phyloP scores from a whole-genome alignment of 1,284 basidiomycete genomes.

The Trichosporon sp. region DNA sequence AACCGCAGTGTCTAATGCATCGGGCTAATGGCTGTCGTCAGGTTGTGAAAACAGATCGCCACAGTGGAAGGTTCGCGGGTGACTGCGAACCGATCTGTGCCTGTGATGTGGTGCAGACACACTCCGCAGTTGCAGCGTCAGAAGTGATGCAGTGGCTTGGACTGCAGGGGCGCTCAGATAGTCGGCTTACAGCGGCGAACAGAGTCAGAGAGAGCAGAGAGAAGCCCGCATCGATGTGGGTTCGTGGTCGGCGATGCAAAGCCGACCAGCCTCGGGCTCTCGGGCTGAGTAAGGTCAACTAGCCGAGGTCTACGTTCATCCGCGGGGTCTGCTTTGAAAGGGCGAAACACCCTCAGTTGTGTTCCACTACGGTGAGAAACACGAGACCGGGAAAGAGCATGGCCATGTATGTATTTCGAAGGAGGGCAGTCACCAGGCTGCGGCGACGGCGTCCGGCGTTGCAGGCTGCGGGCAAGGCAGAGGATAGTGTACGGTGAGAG shows the following conservation, averaged over 20 bases:
- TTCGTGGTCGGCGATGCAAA: background rate
- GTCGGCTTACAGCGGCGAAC: background rate
- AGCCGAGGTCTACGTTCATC: conserved; percentile 5
- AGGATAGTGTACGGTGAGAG: background rate
- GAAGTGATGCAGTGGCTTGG: background rate
- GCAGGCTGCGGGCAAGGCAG: background rate
- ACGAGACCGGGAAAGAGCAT: background rate
- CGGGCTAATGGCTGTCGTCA: background rate
- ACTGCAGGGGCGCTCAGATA: no score
- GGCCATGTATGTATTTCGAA: background rate
- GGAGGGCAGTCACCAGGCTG: background rate
- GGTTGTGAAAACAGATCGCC: background rate
- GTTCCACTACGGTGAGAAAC: background rate
- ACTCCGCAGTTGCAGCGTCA: background rate
- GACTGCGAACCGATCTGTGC: background rate
- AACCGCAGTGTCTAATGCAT: background rate
- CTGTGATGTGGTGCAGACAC: background rate
- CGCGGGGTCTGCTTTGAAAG: background rate
- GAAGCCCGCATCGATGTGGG: background rate
- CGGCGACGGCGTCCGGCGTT: background rate
- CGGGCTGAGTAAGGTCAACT: conserved; percentile 13
- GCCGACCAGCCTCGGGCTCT: conserved; percentile 15
- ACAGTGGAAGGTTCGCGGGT: background rate
- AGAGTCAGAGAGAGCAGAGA: background rate
- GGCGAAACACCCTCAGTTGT: background rate